Evolutionary conservation across 2,329 filamentous ascomycete genomes (phyloP), one percentile per base, ranked within the genome.

Genomic region (Cladophialophora bantiana): DNA sequence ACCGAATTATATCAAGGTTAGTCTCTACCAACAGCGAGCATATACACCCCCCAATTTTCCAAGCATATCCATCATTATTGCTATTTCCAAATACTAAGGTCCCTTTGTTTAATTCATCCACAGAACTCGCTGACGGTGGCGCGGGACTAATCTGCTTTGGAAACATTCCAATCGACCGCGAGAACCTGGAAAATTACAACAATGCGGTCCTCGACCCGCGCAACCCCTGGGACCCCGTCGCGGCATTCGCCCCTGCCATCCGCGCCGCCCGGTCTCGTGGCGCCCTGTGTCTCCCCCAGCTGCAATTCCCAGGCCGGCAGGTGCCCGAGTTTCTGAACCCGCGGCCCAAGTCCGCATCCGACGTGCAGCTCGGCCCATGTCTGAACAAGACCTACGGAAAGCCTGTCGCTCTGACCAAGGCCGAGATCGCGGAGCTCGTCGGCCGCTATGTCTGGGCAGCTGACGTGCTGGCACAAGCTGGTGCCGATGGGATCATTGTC

Each of bases 171-270:
- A 74, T 74, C 18, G 70, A 74, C 38, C 72, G 73, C 18, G 66
- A 74, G 52, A 72, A 74, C 38, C 68, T 74, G 2, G 72, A 75
- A 50, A 72, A 72, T 56, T 72, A 73, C 35, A 74, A 74, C 60
- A 75, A 75, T 36, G 73, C 71, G 4, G 70, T 75, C 5, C 70
- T 75, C 35, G 73, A 75, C 34, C 68, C 71, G 69, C 73, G 20
- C 64, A 72, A 62, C 50, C 59, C 59, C 13, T 62, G 59, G 59
- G 59, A 62, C 42, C 48, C 59, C 2, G 68, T 75, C 1, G 68
- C 67, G 36, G 73, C 72, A 9, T 74, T 73, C 50, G 56, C 65
- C n/a, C 70, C 71, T n/a, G 68, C 72, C 2, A 66, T 71, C 48
- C 56, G 66, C 10, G 72, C 69, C 12, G 72, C 73, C 10, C 73